Base-by-base conservation (phyloP, 2,329 filamentous ascomycete species). In the Diaporthe aspalathi region DNA sequence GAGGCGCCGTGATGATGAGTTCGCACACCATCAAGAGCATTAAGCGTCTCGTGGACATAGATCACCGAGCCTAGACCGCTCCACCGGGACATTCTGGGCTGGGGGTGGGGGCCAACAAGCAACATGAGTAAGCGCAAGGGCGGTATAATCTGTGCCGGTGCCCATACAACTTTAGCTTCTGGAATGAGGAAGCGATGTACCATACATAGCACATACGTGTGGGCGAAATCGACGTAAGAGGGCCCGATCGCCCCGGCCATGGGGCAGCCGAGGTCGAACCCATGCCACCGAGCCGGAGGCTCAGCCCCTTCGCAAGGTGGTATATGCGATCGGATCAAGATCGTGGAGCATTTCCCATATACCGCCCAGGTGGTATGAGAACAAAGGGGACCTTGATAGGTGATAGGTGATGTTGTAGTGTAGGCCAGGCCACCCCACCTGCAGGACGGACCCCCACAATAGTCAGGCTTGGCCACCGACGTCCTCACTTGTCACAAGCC, bases 201-300 rank as follows among this genome's bases (percentile, higher is more conserved):
- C 35, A 17, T 4, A 32, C n/a, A n/a, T n/a, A n/a, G n/a, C n/a
- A n/a, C n/a, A n/a, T n/a, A 38, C 6, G 6, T 38, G 1, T 14
- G 27, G 14, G 20, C 24, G n/a, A 38, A 47, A 14, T 35, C 29
- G 45, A 50, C n/a, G 38, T 3, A 7, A 27, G 17, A 49, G 45
- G 43, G 5, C 45, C 29, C 43, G 60, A 27, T 38, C 29, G 29
- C 50, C 43, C n/a, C 29, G 45, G 45, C 29, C 60, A 38, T n/a
- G 49, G 32, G 32, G 60, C 60, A 63, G 60, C 60, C 43, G 60
- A 49, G 20, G 27, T 63, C 60, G 60, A 49, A 63, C 35, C 60
- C 60, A 63, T 63, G 60, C 9, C n/a, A 22, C 27, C 43, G 60
- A 63, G 5, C 27, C 43, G 27, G 27, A 12, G 24, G 45, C 45